A percentile compares a stretch with the other conserved stretches of the same genome.
phyloP scores from a whole-genome alignment of 164 flowering plant genomes.

The Warburgia ugandensis region DNA sequence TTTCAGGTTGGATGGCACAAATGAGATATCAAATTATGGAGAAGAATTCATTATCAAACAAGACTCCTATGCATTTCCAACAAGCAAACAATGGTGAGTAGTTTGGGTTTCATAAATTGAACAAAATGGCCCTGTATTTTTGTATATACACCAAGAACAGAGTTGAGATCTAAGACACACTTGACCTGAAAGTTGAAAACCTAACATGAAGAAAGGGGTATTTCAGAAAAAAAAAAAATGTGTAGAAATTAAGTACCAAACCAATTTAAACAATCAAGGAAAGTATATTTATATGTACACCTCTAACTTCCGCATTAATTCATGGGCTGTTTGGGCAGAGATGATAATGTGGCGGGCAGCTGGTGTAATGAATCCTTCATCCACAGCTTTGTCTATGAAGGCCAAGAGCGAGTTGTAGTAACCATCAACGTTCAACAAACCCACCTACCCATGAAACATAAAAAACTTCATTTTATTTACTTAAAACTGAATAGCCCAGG shows the following conservation, averaged over 20 bases:
- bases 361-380: conserved; percentile 68
- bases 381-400: conserved; percentile 80
- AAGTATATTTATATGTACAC: too few relatives aligned
- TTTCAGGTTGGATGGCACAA: too few relatives aligned
- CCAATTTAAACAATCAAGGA: neutral
- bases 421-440: conserved; percentile 77
- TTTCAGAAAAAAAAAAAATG: neutral
- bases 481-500: neutral
- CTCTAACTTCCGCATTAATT: conserved; percentile 67
- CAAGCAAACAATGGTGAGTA: too few relatives aligned
- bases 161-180: too few relatives aligned
- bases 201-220: too few relatives aligned
- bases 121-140: too few relatives aligned
- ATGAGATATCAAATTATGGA: too few relatives aligned
- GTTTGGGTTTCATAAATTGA: too few relatives aligned
- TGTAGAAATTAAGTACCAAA: neutral
- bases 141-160: too few relatives aligned
- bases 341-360: conserved; percentile 72
- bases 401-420: conserved; percentile 65
- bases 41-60: too few relatives aligned
- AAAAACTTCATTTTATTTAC: neutral
- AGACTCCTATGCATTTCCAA: too few relatives aligned
- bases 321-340: conserved; percentile 66
- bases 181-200: too few relatives aligned
- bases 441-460: conserved; percentile 36